A percentile compares a stretch with the other conserved stretches of the same genome.
Evolutionary conservation across 2,329 filamentous ascomycete genomes (phyloP).

Genomic region (Sporothrix schenckii): DNA sequence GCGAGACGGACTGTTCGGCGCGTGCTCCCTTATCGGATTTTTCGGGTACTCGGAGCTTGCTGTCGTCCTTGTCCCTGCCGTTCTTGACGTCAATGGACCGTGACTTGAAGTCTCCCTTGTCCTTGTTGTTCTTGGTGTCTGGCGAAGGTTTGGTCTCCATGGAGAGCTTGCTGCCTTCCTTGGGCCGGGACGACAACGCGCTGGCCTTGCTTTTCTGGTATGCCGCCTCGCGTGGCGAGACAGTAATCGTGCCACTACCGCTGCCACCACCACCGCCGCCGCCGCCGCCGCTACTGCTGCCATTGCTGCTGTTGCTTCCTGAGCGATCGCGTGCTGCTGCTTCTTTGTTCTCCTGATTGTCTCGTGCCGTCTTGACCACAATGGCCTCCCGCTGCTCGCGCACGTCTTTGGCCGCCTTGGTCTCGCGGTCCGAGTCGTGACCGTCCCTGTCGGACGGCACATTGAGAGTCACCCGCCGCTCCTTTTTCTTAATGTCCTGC

Average conservation of each 20-base stretch:
- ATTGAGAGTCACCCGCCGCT: conserved; percentile 5
- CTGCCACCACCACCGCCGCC: not conserved
- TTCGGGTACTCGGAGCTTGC: conserved; percentile 6
- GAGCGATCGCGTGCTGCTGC: not conserved
- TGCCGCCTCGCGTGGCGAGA: conserved; percentile 19
- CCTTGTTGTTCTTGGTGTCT: conserved; percentile 21
- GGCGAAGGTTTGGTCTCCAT: conserved; percentile 33
- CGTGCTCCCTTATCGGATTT: conserved; percentile 33
- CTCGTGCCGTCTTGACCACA: conserved; percentile 31
- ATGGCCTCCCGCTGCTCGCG: conserved; percentile 34
- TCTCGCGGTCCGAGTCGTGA: conserved; percentile 32
- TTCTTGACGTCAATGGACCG: conserved; percentile 29
- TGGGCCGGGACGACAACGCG: conserved; percentile 28
- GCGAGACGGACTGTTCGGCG: not conserved
- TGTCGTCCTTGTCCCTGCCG: conserved; percentile 29
- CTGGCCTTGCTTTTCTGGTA: conserved; percentile 29
- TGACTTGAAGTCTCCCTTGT: conserved; percentile 16
- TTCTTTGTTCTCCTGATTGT: conserved; percentile 25
- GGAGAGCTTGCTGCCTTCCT: conserved; percentile 34
- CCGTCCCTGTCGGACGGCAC: conserved; percentile 6
- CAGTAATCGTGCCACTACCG: not conserved
- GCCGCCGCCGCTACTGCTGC: conserved; percentile 5
- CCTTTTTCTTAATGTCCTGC: conserved; percentile 33
- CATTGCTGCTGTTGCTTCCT: not conserved
- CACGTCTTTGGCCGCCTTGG: conserved; percentile 31